Percentiles rank a stretch among this genome's conserved stretches.
These are phyloP conservation scores for Wickerhamiella musiphila DNA, from an alignment of 805 yeast species.

Conservation along the genomic window DNA sequence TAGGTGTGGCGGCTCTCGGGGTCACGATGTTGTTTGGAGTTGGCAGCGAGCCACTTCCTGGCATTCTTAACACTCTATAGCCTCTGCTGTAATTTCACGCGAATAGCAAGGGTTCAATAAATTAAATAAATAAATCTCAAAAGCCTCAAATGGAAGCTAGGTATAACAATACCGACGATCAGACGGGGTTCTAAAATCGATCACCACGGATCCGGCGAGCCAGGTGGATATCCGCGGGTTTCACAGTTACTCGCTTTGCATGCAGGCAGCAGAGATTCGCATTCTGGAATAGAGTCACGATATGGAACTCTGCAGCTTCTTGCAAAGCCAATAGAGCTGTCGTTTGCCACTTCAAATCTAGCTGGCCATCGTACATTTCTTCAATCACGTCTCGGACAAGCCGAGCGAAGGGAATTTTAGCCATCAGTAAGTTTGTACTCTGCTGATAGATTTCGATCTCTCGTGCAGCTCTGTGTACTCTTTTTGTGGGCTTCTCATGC, in stretches of 20 bases:
- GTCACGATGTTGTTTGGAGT: conserved; percentile 30
- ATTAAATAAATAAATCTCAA: background rate
- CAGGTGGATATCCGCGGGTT: conserved; percentile 93
- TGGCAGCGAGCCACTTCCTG: conserved; percentile 50
- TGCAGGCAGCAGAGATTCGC: conserved; percentile 97
- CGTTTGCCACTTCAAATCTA: conserved; percentile 79
- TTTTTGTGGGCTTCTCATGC: conserved; percentile 1
- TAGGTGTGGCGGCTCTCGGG: conserved; percentile 31
- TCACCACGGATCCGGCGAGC: conserved; percentile 97
- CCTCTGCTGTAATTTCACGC: no score
- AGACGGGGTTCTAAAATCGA: no score
- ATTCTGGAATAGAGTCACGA: conserved; percentile 91
- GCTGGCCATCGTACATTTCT: conserved; percentile 51
- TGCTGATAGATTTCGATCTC: conserved; percentile 97
- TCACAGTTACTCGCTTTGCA: conserved; percentile 97
- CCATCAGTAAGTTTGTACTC: conserved; percentile 83
- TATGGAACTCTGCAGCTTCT: conserved; percentile 96
- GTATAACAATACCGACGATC: background rate
- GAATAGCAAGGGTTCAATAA: no score
- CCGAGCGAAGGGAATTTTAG: conserved; percentile 96
- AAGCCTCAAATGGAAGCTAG: background rate
- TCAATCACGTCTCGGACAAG: conserved; percentile 90
- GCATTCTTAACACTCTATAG: conserved; percentile 30
- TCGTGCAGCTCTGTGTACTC: conserved; percentile 78
- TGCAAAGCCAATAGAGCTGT: conserved; percentile 96